Conservation (phyloP, 1,139 yeast species). For the Pichia sp. region DNA sequence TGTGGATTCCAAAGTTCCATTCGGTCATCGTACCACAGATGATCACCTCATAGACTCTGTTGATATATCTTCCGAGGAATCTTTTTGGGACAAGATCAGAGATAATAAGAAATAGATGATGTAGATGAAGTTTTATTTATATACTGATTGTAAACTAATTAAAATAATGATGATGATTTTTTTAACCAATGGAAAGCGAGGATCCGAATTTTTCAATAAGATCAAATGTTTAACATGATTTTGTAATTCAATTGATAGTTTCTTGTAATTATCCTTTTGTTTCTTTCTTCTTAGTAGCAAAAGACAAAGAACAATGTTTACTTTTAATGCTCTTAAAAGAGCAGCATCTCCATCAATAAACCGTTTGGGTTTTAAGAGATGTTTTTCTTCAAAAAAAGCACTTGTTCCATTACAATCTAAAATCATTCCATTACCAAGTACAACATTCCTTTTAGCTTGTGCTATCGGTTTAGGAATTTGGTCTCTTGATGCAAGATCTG, state of each 20-base stretch:
- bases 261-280: too few species aligned
- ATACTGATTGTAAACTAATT: too few species aligned
- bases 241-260: too few species aligned
- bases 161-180: too few species aligned
- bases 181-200: too few species aligned
- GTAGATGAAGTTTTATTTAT: too few species aligned
- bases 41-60: conserved; percentile 1
- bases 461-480: conserved; percentile 27
- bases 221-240: too few species aligned
- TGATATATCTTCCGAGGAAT: neutral
- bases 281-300: too few species aligned
- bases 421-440: conserved; percentile 17
- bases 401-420: conserved; percentile 11
- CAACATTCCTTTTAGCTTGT: conserved; percentile 21
- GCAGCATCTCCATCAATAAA: neutral
- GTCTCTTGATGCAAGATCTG: conserved; percentile 68
- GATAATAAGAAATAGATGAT: neutral
- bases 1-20: neutral
- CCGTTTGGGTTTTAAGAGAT: neutral
- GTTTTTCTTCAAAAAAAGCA: neutral
- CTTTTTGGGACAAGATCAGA: conserved; percentile 1
- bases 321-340: neutral
- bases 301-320: neutral
- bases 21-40: neutral
- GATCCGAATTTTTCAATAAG: too few species aligned